Evolutionary conservation across 352 stramenopile species (phyloP), one percentile per base, ranked within the genome.

Genomic region (Globisporangium ultimum): DNA sequence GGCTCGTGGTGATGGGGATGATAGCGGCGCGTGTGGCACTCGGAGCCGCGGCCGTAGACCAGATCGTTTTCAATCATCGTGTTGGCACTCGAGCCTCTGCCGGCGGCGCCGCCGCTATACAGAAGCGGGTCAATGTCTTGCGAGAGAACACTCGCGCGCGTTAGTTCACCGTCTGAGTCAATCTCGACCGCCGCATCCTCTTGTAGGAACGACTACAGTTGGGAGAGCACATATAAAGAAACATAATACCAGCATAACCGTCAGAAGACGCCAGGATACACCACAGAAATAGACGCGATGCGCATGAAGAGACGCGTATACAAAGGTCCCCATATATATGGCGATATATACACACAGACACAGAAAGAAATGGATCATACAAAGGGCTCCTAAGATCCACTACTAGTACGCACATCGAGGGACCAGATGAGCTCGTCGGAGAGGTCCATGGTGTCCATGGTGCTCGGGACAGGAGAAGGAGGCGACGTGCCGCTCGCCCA

Each of bases 371-470:
- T 3, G 2, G 38, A 43, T 43, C 10, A 43, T 43, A 43, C 7
- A 41, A 7, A 41, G 7, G 12, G 36, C 36, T 13, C 36, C 7
- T 41, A 12, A n/a, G n/a, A n/a, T n/a, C n/a, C n/a, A n/a, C n/a
- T n/a, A n/a, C n/a, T n/a, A n/a, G n/a, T n/a, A n/a, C n/a, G n/a
- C n/a, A 91, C 81, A 59, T 91, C 81, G 52, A 89, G 66, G 41
- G 81, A 84, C 64, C 77, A 84, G 54, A 89, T 68, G 51, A 86
- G 68, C 55, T 88, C 81, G 60, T 91, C 81, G 22, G 76, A 82
- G 59, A 91, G 73, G 54, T 89, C 75, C 68, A 83, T 84, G 47
- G 40, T 53, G 18, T 14, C 42, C n/a, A 49, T 67, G 40, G 45
- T 28, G 21, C 53, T n/a, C 41, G 34, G 38, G 18, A 20, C 41